These are phyloP conservation scores for Gossypium davidsonii DNA, from an alignment of 441 rosid species.

Conservation along the genomic window DNA sequence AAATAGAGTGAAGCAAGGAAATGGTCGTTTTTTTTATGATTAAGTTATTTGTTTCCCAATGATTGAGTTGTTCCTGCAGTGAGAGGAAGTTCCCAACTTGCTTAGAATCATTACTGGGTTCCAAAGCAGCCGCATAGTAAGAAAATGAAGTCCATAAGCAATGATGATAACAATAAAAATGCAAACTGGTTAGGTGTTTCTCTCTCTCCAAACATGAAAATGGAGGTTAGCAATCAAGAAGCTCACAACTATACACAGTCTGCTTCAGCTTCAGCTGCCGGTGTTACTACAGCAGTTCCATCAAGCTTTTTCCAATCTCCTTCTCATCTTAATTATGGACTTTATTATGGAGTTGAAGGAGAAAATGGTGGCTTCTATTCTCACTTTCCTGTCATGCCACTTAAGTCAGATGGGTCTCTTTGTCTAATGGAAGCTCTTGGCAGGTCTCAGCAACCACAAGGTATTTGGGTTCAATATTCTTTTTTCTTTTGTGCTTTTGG, in stretches of 20 bases:
- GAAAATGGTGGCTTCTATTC: conserved; percentile 43
- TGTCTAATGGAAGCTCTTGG: conserved; percentile 86
- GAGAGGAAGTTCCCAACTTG: conserved; percentile 17
- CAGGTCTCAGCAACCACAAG: conserved; percentile 54
- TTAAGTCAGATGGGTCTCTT: conserved; percentile 92
- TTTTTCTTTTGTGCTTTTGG: conserved; percentile 1
- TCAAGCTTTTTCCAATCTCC: conserved; percentile 35
- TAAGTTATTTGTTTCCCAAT: conserved; percentile 45
- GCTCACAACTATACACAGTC: conserved; percentile 26
- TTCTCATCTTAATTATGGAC: conserved; percentile 37
- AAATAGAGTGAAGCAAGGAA: conserved; percentile 16
- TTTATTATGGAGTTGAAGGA: conserved; percentile 46
- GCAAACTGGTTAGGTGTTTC: conserved; percentile 74
- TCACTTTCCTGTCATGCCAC: conserved; percentile 70
- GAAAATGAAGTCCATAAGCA: conserved; percentile 58
- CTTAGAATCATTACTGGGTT: conserved; percentile 22
- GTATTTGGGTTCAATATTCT: conserved; percentile 20
- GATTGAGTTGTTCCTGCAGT: conserved; percentile 48
- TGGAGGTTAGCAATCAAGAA: conserved; percentile 42
- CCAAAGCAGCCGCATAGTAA: conserved; percentile 17
- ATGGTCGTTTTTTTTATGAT: conserved; percentile 18
- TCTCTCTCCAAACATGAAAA: conserved; percentile 67
- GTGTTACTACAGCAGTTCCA: conserved; percentile 32
- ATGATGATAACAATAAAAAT: conserved; percentile 35
- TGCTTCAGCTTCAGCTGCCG: conserved; percentile 19